Base-by-base conservation (phyloP, 176 grass and related monocot genomes). In the Carex myosuroides region DNA sequence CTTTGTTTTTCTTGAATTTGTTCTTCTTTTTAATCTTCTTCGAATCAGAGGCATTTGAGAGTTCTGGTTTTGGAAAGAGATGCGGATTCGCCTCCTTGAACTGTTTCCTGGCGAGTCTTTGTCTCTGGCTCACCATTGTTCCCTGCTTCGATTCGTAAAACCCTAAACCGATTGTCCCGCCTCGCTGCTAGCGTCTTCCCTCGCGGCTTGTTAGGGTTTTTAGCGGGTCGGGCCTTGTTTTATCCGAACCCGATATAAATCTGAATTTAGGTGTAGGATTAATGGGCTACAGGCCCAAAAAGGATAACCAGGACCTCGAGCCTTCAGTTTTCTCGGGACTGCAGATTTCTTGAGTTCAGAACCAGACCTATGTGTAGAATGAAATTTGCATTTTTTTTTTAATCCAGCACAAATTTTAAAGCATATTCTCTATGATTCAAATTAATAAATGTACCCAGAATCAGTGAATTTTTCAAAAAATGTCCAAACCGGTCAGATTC, bases 61-160 rank as follows among this genome's bases (percentile, higher is more conserved):
- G 41, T 48, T 82, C 71, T 3, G 80, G 83, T n/a, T 83, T 68
- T 16, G 90, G 83, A 60, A 84, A 79, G 81, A 85, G 92, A 41
- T 70, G 50, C 0, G 93, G 89, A n/a, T 99, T 92, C 35, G 85
- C 89, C 54, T 93, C 89, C 46, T 84, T 90, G 62, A 95, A 95
- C 62, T 81, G 82, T 89, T 91, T 90, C 13, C 62, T 83, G 37
- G 96, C 93, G n/a, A 83, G 70, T 50, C 89, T 77, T 75, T 99
- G 93, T 79, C 91, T 84, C 89, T 95, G 87, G 85, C 87, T 94
- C 83, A 87, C 91, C 96, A 99, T 99, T 54, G 13, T 81, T 37
- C 9, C 18, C 18, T n/a, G 10, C 53, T 80, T 60, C 11, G 12
- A 81, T 29, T 76, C 12, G 21, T 21, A 52, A 76, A 76, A 76